These are phyloP conservation scores for Apiospora saccharicola DNA, from an alignment of 2,329 filamentous ascomycete species.

Conservation along the genomic window DNA sequence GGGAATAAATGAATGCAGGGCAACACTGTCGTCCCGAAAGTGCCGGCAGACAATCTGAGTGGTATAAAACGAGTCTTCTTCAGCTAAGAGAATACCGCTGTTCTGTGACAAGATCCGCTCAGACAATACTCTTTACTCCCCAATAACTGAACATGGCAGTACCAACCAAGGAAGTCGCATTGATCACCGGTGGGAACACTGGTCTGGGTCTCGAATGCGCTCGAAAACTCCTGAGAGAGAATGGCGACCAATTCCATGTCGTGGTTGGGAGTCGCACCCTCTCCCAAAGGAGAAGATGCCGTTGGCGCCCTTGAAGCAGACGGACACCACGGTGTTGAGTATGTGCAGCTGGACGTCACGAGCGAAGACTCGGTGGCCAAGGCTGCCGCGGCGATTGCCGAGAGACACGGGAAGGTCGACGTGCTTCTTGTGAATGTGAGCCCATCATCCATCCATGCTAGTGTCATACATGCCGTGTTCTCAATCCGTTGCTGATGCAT, in stretches of 20 bases:
- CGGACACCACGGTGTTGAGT: not conserved
- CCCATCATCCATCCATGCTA: not conserved
- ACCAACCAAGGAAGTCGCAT: conserved; percentile 20
- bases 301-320: not conserved
- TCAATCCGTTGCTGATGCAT: not conserved
- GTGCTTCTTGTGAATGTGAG: conserved; percentile 19
- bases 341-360: conserved; percentile 14
- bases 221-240: conserved; percentile 2
- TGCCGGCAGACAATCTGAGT: not conserved
- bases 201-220: conserved; percentile 18
- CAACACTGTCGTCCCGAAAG: not conserved
- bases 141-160: not conserved
- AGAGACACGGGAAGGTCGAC: conserved; percentile 10
- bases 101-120: not conserved
- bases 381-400: not conserved
- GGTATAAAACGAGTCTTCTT: not conserved
- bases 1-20: not conserved
- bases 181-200: conserved; percentile 23
- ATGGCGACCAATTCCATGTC: conserved; percentile 6
- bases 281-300: conserved; percentile 5
- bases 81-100: not conserved
- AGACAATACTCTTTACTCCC: not conserved
- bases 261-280: conserved; percentile 22
- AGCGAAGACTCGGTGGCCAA: conserved; percentile 16
- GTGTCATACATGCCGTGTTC: too few relatives aligned